These are phyloP conservation scores for Raddia guianensis DNA, from an alignment of 176 grass and related monocot genomes.

Conservation along the genomic window DNA sequence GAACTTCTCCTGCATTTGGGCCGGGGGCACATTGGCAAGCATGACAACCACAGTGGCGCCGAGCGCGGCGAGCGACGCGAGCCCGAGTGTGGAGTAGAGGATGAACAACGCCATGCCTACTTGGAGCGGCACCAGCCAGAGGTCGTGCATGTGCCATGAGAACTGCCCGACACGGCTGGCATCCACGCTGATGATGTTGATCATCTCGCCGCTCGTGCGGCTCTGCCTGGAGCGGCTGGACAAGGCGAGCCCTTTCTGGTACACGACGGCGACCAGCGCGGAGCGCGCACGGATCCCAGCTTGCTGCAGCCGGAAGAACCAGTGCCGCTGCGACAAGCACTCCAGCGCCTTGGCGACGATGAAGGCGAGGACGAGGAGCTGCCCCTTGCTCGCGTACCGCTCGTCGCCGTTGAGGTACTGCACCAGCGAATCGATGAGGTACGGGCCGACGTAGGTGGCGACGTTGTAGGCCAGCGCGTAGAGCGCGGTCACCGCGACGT, in stretches of 20 bases:
- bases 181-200: constrained; percentile 81
- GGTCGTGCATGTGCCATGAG: constrained; percentile 73
- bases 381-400: constrained; percentile 53
- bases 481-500: constrained; percentile 69
- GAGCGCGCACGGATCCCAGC: constrained; percentile 48
- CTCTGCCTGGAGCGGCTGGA: constrained; percentile 73
- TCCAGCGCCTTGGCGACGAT: constrained; percentile 68
- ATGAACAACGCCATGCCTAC: constrained; percentile 70
- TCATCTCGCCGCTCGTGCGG: constrained; percentile 61
- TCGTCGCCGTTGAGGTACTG: constrained; percentile 79
- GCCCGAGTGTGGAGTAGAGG: constrained; percentile 64
- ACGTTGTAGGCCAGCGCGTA: constrained; percentile 61
- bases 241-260: constrained; percentile 70
- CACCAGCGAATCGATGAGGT: constrained; percentile 79
- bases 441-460: constrained; percentile 79
- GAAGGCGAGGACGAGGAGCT: constrained; percentile 63
- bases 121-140: constrained; percentile 77
- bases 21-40: constrained; percentile 74
- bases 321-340: constrained; percentile 63
- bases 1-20: constrained; percentile 64
- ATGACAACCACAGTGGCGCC: constrained; percentile 64
- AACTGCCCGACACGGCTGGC: constrained; percentile 50
- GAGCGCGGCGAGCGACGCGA: constrained; percentile 58
- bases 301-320: constrained; percentile 65
- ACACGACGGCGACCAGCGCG: constrained; percentile 64